Conservation (phyloP, 2,329 filamentous ascomycete genomes). For the Coniochaeta sp. region DNA sequence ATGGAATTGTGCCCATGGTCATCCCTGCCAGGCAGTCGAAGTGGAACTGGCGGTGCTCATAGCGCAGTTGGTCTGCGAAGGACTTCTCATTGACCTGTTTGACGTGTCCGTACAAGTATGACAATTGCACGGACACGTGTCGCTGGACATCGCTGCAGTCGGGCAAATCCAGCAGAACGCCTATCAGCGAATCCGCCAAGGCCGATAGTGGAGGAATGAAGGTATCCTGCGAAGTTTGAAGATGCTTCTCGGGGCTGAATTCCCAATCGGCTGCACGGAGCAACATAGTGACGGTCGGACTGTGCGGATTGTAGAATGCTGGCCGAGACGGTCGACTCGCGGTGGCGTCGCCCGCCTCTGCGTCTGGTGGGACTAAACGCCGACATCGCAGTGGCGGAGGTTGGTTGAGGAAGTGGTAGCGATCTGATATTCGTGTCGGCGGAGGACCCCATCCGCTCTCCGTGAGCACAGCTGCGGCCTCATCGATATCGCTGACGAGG, state of each 20-base stretch:
- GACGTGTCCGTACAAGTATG: conserved; percentile 7
- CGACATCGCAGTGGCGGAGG: not conserved
- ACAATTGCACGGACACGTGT: not conserved
- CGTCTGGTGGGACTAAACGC: conserved; percentile 3
- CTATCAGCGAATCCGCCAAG: too few species aligned
- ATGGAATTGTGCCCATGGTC: conserved; percentile 3
- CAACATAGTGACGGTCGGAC: too few species aligned
- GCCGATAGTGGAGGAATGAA: too few species aligned
- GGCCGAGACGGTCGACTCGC: not conserved
- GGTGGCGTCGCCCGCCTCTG: not conserved
- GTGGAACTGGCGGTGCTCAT: conserved; percentile 9
- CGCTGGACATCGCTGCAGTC: too few species aligned
- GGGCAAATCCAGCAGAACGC: too few species aligned
- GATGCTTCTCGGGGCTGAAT: too few species aligned
- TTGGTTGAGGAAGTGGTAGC: not conserved
- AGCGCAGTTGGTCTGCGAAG: not conserved
- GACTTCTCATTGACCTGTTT: not conserved
- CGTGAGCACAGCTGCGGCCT: conserved; percentile 10
- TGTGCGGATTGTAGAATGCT: too few species aligned
- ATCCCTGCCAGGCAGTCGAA: conserved; percentile 5
- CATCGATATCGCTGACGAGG: conserved; percentile 13
- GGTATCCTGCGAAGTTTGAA: too few species aligned
- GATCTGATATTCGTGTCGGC: not conserved
- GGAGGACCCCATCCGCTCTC: conserved; percentile 9
- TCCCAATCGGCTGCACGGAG: too few species aligned